phyloP scores from a whole-genome alignment of 2,329 filamentous ascomycete genomes.

The Lachnellula willkommii region DNA sequence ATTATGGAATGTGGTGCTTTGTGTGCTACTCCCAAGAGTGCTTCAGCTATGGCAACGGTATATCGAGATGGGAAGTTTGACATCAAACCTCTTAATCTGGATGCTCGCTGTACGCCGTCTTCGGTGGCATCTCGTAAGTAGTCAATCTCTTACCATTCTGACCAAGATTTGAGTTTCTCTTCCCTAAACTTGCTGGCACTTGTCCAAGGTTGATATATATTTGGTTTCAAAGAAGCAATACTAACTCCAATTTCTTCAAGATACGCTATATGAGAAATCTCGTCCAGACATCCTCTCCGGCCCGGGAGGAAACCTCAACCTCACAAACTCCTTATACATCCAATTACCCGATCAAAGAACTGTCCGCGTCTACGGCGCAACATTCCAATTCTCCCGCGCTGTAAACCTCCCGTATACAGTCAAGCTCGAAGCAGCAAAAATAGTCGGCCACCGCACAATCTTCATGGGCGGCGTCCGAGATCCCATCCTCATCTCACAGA shows the following conservation, averaged over 20 bases:
- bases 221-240: too few relatives aligned
- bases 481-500: conserved; percentile 40
- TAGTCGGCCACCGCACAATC: conserved; percentile 40
- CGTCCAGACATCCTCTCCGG: conserved; percentile 46
- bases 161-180: too few relatives aligned
- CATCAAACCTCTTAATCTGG: conserved; percentile 37
- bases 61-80: conserved; percentile 41
- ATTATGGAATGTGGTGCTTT: conserved; percentile 47
- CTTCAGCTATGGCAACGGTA: conserved; percentile 32
- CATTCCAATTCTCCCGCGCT: conserved; percentile 32
- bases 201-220: too few relatives aligned
- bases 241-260: too few relatives aligned
- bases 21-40: conserved; percentile 37
- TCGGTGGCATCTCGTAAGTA: conserved; percentile 42
- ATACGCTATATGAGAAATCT: conserved; percentile 51
- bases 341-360: conserved; percentile 37
- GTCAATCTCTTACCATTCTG: too few relatives aligned
- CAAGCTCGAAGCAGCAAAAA: conserved; percentile 44
- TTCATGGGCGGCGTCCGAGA: conserved; percentile 44
- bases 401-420: conserved; percentile 36
- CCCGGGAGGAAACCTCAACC: conserved; percentile 44
- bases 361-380: conserved; percentile 37
- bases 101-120: conserved; percentile 40
- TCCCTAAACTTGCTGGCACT: too few relatives aligned
- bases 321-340: conserved; percentile 39